Percentiles rank a stretch among this genome's conserved stretches.
Conservation (phyloP, 2,329 filamentous ascomycete species). For the Botryotinia narcissicola region DNA sequence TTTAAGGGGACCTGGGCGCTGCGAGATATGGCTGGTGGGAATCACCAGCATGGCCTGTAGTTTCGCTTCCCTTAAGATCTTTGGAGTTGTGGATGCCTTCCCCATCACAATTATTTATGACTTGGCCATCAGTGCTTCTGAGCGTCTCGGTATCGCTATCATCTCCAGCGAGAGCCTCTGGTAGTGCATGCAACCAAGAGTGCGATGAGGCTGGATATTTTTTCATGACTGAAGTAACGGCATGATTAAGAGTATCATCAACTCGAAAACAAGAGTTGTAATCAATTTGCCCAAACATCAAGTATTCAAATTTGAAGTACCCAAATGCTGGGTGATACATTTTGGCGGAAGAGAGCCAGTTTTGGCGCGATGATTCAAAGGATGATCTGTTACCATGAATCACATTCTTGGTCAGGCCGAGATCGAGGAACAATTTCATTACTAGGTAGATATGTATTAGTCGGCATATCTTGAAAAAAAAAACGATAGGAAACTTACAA, state of each 20-base stretch:
- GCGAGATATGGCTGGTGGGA: accelerated
- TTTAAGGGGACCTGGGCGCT: neutral
- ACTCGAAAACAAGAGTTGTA: neutral
- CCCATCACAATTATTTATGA: too few species aligned
- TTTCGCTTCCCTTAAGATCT: accelerated
- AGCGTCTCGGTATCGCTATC: neutral
- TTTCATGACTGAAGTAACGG: accelerated
- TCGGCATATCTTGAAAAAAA: accelerated
- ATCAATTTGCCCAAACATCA: neutral
- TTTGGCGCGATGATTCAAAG: neutral
- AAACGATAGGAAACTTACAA: neutral
- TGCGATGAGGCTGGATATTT: neutral
- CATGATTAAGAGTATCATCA: accelerated
- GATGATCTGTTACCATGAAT: neutral
- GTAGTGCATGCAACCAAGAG: neutral
- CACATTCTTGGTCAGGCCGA: neutral
- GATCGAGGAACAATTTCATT: neutral
- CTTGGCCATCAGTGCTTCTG: too few species aligned
- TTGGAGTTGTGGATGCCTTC: too few species aligned
- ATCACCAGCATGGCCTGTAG: accelerated
- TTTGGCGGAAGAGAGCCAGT: neutral
- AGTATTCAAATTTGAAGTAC: neutral
- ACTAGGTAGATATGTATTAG: neutral
- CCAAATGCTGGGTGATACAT: neutral
- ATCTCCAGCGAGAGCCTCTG: accelerated